Conservation (phyloP, 352 stramenopile species). For the Pythium aristosporum region DNA sequence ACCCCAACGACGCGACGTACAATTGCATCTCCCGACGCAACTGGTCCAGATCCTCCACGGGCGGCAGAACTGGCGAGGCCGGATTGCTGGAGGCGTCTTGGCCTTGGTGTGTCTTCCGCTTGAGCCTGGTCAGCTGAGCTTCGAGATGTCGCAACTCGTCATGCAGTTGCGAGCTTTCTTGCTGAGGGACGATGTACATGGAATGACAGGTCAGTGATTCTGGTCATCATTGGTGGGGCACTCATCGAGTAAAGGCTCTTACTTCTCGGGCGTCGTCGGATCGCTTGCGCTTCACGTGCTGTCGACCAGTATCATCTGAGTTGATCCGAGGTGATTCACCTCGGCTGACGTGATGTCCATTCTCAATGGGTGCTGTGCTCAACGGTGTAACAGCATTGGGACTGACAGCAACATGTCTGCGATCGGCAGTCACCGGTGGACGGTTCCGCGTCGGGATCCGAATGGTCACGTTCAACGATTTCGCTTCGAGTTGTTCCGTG, state of each 20-base stretch:
- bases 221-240: too few species aligned
- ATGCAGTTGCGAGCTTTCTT: slow-evolving; percentile 5
- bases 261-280: slow-evolving; percentile 8
- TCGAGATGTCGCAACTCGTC: slow-evolving; percentile 12
- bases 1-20: slow-evolving; percentile 10
- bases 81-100: too few species aligned
- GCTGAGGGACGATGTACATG: not conserved
- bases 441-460: slow-evolving; percentile 6
- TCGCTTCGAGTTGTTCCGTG: not conserved
- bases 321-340: not conserved
- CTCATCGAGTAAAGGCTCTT: not conserved
- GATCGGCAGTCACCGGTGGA: not conserved
- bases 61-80: not conserved
- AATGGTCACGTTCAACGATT: slow-evolving; percentile 1
- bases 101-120: not conserved
- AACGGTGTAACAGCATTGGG: not conserved
- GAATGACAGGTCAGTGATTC: not conserved
- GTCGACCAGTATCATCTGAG: not conserved
- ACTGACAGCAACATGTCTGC: not conserved
- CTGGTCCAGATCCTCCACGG: not conserved
- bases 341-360: not conserved
- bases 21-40: slow-evolving; percentile 3
- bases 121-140: slow-evolving; percentile 5
- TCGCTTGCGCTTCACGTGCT: slow-evolving; percentile 15
- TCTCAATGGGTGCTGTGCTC: not conserved